Evolutionary conservation across 2,329 filamentous ascomycete genomes (phyloP).

Genomic region (Nakataea oryzae): DNA sequence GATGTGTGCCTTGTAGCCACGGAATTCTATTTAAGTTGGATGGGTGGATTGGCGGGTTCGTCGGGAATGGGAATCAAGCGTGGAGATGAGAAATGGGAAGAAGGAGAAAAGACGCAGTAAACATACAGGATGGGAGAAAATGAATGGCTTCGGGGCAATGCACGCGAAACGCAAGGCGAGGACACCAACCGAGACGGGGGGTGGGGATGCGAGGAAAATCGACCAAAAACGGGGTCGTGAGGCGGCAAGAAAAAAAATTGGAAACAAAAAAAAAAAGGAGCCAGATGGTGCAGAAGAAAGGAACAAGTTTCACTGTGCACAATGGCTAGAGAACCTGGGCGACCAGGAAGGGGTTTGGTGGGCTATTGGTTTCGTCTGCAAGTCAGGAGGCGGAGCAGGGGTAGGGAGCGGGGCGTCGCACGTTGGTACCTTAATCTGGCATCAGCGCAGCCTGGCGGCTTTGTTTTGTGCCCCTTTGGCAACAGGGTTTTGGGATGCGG

Average conservation of each 20-base stretch:
- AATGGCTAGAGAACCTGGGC: neutral
- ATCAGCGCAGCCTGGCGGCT: neutral
- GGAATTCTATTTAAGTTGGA: neutral
- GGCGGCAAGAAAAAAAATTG: no score
- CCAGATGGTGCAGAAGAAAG: neutral
- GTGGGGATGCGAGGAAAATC: neutral
- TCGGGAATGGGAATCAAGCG: neutral
- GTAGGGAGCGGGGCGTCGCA: neutral
- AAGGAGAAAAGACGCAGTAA: neutral
- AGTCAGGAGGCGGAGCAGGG: no score
- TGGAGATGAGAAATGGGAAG: neutral
- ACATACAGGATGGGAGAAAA: neutral
- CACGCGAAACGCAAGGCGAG: no score
- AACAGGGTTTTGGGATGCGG: neutral
- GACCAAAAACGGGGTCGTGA: neutral
- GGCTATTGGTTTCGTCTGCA: neutral
- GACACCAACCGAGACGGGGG: no score
- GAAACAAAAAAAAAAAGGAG: no score
- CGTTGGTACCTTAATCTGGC: neutral
- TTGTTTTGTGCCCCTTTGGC: neutral
- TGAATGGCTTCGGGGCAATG: neutral
- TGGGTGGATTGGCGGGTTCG: neutral
- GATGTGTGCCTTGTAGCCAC: no score
- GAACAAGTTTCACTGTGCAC: neutral
- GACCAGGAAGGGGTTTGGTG: neutral